phyloP scores from a whole-genome alignment of 805 yeast species.

The Metschnikowia cubensis region DNA sequence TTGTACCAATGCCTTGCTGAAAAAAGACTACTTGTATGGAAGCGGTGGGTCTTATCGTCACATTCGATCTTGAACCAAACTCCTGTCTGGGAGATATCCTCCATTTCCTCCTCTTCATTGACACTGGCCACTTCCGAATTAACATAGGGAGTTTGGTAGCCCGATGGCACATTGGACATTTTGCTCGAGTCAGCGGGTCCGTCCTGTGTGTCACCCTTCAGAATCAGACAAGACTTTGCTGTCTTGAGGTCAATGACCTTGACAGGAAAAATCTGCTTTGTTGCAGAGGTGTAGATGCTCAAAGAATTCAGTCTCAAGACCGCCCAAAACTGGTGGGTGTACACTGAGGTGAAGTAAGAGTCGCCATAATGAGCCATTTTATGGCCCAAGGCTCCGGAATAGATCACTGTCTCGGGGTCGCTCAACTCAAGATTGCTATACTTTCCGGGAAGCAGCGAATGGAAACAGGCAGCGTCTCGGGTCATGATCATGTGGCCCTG shows the following conservation, averaged over 20 bases:
- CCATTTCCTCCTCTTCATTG: slow-evolving; percentile 17
- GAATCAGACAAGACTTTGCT: slow-evolving; percentile 57
- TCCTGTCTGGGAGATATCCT: slow-evolving; percentile 29
- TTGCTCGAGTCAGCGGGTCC: neutral
- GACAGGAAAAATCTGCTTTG: slow-evolving; percentile 81
- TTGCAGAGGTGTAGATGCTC: slow-evolving; percentile 62
- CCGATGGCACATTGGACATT: neutral
- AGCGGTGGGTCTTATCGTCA: slow-evolving; percentile 53
- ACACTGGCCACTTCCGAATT: slow-evolving; percentile 14
- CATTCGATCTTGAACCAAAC: slow-evolving; percentile 59
- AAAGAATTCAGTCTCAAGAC: slow-evolving; percentile 66
- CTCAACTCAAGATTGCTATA: slow-evolving; percentile 9
- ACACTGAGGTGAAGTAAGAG: slow-evolving; percentile 28
- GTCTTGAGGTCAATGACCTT: slow-evolving; percentile 67
- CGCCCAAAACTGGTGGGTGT: slow-evolving; percentile 70
- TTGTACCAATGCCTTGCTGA: slow-evolving; percentile 82
- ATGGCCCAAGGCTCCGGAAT: slow-evolving; percentile 37
- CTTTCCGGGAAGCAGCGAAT: slow-evolving; percentile 65
- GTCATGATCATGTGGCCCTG: slow-evolving; percentile 87
- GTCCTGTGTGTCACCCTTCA: slow-evolving; percentile 16
- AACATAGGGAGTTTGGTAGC: slow-evolving; percentile 1
- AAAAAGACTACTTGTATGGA: slow-evolving; percentile 68
- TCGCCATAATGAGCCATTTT: slow-evolving; percentile 39
- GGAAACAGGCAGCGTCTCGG: slow-evolving; percentile 57
- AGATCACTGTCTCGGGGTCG: slow-evolving; percentile 20